phyloP scores from a whole-genome alignment of 345 rosid genomes.

The Jatropha curcas region DNA sequence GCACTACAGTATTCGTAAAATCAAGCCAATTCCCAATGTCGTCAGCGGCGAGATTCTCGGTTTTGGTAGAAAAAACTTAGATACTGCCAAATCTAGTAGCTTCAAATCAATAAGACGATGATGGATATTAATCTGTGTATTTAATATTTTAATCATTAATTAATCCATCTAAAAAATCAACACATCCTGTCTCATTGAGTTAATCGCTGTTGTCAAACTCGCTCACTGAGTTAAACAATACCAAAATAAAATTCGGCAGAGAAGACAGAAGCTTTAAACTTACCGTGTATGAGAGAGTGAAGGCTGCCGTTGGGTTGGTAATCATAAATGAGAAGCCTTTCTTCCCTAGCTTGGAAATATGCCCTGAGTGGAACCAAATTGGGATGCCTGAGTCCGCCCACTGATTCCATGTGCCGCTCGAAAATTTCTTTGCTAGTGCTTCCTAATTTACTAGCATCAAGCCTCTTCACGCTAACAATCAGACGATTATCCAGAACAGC shows the following conservation, averaged over 20 bases:
- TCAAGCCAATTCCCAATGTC: slow-evolving; percentile 25
- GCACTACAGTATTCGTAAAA: too few species aligned
- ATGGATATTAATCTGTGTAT: too few species aligned
- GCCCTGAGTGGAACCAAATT: slow-evolving; percentile 89
- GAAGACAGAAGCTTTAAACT: slow-evolving; percentile 1
- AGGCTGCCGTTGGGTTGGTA: slow-evolving; percentile 95
- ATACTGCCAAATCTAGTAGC: neutral
- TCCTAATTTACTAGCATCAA: slow-evolving; percentile 65
- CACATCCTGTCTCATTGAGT: neutral
- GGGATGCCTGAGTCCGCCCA: slow-evolving; percentile 89
- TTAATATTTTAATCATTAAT: too few species aligned
- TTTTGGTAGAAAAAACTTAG: slow-evolving; percentile 6
- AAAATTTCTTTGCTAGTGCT: slow-evolving; percentile 56
- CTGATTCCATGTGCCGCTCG: slow-evolving; percentile 92
- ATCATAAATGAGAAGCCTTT: slow-evolving; percentile 79
- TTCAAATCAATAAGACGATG: neutral
- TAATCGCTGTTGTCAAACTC: neutral
- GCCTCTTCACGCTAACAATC: slow-evolving; percentile 74
- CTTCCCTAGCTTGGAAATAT: slow-evolving; percentile 79
- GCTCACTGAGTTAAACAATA: neutral
- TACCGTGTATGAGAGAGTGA: slow-evolving; percentile 81
- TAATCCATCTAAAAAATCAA: neutral
- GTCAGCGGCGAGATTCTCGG: slow-evolving; percentile 35
- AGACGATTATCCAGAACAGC: slow-evolving; percentile 77
- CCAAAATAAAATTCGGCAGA: neutral